Base-by-base conservation (phyloP, 2,329 filamentous ascomycete genomes). In the Botrytis pseudocinerea region DNA sequence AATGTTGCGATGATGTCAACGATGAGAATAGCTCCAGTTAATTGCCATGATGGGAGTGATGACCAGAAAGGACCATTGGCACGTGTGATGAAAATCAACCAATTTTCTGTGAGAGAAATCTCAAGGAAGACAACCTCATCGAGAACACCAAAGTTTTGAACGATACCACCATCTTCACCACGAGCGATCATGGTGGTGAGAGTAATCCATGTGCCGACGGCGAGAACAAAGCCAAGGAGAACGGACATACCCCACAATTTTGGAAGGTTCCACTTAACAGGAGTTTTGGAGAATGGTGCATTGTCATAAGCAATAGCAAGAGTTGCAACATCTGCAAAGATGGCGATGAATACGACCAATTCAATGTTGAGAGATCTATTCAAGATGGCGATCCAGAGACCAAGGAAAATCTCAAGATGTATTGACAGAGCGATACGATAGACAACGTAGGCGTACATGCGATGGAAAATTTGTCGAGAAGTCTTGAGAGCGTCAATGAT, bases 61-160 rank as follows among this genome's bases (percentile, higher is more conserved):
- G 92, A 94, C 93, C 93, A 97, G 88, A 97, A 95, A 71, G 93
- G 93, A 80, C 94, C 93, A 84, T 95, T 95, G 84, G 93, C 92
- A 87, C 94, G 93, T 77, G 94, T 97, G 85, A 97, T 95, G 87
- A 97, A 97, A 84, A 97, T 97, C 70, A 97, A 88, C 94, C 94
- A 97, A 86, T 97, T 97, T 87, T 97, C 93, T 74, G 94, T 95
- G 71, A 97, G 89, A 20, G 93, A 93, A 82, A 97, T 93, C 85
- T 97, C 90, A 54, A 97, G 90, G 89, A 97, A 97, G 80, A 97
- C 84, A 73, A 97, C 90, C 78, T 91, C 90, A 78, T 97, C 93
- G 72, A 93, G 85, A 81, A 91, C 88, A 88, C 94, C 94, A 79
- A 92, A 93, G 85, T 96, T 95, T 87, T 97, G 92, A 77, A 95